Percentiles rank a stretch among this genome's conserved stretches.
Conservation (phyloP, 164 flowering plant species). For the Chloranthus sessilifolius region DNA sequence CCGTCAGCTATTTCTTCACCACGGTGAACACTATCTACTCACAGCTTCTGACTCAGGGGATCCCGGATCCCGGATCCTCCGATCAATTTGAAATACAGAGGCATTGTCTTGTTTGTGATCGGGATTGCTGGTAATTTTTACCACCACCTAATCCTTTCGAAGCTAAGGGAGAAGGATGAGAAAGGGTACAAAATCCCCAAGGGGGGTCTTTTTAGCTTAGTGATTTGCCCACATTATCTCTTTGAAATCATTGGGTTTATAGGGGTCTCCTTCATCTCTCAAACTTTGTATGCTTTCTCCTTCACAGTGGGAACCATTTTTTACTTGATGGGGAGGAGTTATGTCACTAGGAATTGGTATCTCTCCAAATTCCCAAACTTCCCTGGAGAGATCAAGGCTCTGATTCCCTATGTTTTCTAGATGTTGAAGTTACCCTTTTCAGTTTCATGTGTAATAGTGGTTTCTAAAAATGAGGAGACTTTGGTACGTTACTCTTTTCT, state of each 20-base stretch:
- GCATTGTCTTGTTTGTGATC: conserved; percentile 35
- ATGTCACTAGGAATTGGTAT: conserved; percentile 66
- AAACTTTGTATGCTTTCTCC: conserved; percentile 35
- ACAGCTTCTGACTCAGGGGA: conserved; percentile 33
- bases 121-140: conserved; percentile 68
- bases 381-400: conserved; percentile 47
- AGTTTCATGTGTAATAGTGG: no score
- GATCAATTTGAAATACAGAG: conserved; percentile 37
- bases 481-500: no score
- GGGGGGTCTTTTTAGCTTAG: conserved; percentile 53
- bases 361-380: conserved; percentile 58
- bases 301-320: conserved; percentile 29
- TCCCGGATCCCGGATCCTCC: conserved; percentile 30
- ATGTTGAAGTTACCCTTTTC: no score
- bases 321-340: conserved; percentile 62
- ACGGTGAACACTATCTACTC: conserved; percentile 39
- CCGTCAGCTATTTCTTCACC: conserved; percentile 30
- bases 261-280: conserved; percentile 60
- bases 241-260: conserved; percentile 50
- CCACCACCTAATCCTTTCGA: conserved; percentile 60
- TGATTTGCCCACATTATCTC: conserved; percentile 74
- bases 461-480: no score
- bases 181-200: conserved; percentile 57
- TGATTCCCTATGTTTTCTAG: conserved; percentile 60
- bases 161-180: conserved; percentile 31